phyloP scores from a whole-genome alignment of 2,329 filamentous ascomycete genomes.

The Colletotrichum simmondsii region DNA sequence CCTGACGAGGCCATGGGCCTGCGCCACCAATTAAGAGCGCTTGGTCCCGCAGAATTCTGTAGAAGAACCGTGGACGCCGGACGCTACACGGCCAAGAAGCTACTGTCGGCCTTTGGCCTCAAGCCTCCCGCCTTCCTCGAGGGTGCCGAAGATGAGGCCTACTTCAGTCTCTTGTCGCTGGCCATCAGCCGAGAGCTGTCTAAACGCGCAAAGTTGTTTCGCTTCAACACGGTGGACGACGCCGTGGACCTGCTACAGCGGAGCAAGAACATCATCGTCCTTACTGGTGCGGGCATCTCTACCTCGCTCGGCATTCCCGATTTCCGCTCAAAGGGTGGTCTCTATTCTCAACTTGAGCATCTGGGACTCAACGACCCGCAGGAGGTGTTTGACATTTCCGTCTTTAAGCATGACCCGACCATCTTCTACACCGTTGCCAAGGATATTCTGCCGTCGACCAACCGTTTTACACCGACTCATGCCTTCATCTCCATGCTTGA shows the following conservation, averaged over 20 bases:
- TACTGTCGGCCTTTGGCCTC: slow-evolving; percentile 88
- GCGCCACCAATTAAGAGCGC: slow-evolving; percentile 76
- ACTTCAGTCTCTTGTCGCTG: slow-evolving; percentile 79
- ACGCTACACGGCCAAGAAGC: slow-evolving; percentile 80
- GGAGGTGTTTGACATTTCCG: slow-evolving; percentile 91
- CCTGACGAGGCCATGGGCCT: slow-evolving; percentile 75
- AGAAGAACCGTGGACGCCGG: slow-evolving; percentile 76
- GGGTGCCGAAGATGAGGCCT: slow-evolving; percentile 77
- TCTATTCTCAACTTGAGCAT: slow-evolving; percentile 86
- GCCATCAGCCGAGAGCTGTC: slow-evolving; percentile 84
- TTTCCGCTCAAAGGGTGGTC: slow-evolving; percentile 92
- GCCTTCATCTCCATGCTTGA: slow-evolving; percentile 92
- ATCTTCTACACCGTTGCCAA: slow-evolving; percentile 94
- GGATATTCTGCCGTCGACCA: slow-evolving; percentile 85
- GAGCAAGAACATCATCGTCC: slow-evolving; percentile 86
- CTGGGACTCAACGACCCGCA: slow-evolving; percentile 86
- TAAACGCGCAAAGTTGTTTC: slow-evolving; percentile 81
- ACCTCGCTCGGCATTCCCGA: slow-evolving; percentile 97
- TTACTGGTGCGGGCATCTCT: slow-evolving; percentile 96
- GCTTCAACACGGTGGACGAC: slow-evolving; percentile 89
- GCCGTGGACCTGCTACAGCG: slow-evolving; percentile 80
- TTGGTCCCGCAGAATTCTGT: slow-evolving; percentile 84
- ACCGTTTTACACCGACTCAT: slow-evolving; percentile 90
- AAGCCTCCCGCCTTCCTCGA: slow-evolving; percentile 79
- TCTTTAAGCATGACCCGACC: slow-evolving; percentile 86